These are phyloP conservation scores for Helotiales sp. DNA, from an alignment of 2,329 filamentous ascomycete species.

Conservation along the genomic window DNA sequence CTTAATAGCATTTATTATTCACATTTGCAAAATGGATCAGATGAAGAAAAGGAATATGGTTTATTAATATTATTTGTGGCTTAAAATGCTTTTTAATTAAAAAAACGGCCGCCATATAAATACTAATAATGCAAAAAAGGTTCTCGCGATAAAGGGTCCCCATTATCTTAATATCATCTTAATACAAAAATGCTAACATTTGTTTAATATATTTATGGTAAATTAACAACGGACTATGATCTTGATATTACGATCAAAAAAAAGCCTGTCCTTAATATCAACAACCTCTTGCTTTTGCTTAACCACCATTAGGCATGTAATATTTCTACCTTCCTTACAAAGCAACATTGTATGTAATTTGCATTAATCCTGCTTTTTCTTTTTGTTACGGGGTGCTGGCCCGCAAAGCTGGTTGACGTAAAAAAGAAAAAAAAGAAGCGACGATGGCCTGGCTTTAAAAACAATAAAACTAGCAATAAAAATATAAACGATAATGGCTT, in stretches of 20 bases:
- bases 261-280: too few species aligned
- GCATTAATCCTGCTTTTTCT: too few species aligned
- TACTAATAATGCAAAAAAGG: conserved; percentile 28
- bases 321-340: too few species aligned
- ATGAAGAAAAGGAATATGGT: conserved; percentile 29
- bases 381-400: background rate
- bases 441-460: too few species aligned
- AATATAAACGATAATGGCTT: too few species aligned
- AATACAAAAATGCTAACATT: conserved; percentile 16
- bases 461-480: too few species aligned
- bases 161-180: conserved; percentile 9
- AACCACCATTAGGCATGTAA: too few species aligned
- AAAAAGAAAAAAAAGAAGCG: background rate
- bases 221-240: conserved; percentile 14
- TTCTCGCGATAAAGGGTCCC: conserved; percentile 14
- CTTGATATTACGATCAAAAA: too few species aligned
- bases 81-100: conserved; percentile 26
- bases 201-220: conserved; percentile 24
- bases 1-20: conserved; percentile 4
- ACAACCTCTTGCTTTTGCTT: too few species aligned
- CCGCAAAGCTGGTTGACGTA: background rate
- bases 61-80: conserved; percentile 36
- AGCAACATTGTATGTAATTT: too few species aligned
- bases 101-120: conserved; percentile 21
- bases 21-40: conserved; percentile 12